phyloP scores from a whole-genome alignment of 2,329 filamentous ascomycete genomes.

The Penicillium sp. region DNA sequence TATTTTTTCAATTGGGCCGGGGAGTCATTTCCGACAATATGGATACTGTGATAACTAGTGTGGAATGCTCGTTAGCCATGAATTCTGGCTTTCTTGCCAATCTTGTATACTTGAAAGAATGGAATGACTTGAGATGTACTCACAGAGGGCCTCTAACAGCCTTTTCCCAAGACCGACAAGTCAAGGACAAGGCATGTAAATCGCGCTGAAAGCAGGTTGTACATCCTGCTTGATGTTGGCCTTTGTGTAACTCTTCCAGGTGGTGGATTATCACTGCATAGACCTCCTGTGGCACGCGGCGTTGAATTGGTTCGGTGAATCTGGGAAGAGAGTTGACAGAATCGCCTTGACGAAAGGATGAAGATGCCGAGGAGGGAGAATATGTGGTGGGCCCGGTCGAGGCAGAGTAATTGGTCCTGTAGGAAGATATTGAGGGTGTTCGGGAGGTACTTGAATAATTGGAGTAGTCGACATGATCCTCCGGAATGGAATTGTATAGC shows the following conservation, averaged over 20 bases:
- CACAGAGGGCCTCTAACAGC: conserved; percentile 51
- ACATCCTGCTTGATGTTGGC: conserved; percentile 43
- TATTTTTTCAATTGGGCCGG: conserved; percentile 47
- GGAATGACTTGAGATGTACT: conserved; percentile 23
- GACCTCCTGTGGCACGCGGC: conserved; percentile 51
- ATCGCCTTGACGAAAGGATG: conserved; percentile 38
- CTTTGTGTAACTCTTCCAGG: conserved; percentile 47
- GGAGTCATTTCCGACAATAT: conserved; percentile 49
- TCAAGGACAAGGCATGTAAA: conserved; percentile 51
- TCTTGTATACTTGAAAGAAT: conserved; percentile 1
- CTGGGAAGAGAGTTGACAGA: conserved; percentile 37
- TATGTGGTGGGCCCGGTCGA: conserved; percentile 40
- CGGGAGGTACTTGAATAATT: conserved; percentile 33
- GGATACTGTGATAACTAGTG: conserved; percentile 48
- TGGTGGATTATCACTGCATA: conserved; percentile 54
- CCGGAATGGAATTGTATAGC: conserved; percentile 27
- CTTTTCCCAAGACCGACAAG: conserved; percentile 55
- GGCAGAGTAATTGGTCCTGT: conserved; percentile 36
- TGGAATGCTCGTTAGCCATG: background rate
- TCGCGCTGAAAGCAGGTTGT: conserved; percentile 54
- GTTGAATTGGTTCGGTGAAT: conserved; percentile 37
- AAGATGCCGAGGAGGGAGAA: conserved; percentile 37
- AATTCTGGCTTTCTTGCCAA: background rate
- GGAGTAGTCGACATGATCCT: conserved; percentile 24
- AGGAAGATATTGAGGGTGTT: conserved; percentile 37